A percentile compares a stretch with the other conserved stretches of the same genome.
Evolutionary conservation across 345 rosid genomes (phyloP).

Genomic region (Microcos paniculata): DNA sequence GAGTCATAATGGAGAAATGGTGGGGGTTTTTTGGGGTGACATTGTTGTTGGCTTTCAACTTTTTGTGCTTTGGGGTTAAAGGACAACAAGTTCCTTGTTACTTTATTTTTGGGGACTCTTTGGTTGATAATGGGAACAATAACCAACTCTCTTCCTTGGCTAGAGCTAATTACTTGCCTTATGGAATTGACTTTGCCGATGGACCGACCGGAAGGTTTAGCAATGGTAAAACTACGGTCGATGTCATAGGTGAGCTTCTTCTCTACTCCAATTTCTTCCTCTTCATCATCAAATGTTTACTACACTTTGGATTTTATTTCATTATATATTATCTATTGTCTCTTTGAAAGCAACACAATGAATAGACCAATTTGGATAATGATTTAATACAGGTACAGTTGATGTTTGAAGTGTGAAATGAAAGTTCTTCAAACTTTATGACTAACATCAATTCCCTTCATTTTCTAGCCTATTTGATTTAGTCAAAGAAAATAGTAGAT

Average conservation of each 20-base stretch:
- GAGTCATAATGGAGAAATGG: conserved; percentile 34
- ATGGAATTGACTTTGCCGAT: conserved; percentile 70
- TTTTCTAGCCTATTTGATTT: neutral
- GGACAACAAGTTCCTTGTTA: conserved; percentile 77
- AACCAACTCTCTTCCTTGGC: conserved; percentile 66
- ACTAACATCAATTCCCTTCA: neutral
- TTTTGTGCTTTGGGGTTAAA: conserved; percentile 18
- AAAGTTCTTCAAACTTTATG: neutral
- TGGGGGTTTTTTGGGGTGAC: conserved; percentile 23
- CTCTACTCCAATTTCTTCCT: neutral
- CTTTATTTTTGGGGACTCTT: conserved; percentile 87
- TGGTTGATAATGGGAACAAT: conserved; percentile 94
- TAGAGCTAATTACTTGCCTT: conserved; percentile 71
- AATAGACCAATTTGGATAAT: neutral
- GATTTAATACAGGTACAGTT: no score
- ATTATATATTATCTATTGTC: neutral
- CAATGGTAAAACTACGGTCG: conserved; percentile 80
- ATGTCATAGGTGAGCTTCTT: conserved; percentile 50
- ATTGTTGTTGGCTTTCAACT: conserved; percentile 6
- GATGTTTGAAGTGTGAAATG: neutral
- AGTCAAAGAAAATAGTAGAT: neutral
- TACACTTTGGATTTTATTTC: neutral
- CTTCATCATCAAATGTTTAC: neutral
- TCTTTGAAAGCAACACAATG: conserved; percentile 1
- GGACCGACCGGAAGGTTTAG: conserved; percentile 84